Evolutionary conservation across 192 early-diverging fungal species (phyloP).

Genomic region (Neocallimastix lanati): DNA sequence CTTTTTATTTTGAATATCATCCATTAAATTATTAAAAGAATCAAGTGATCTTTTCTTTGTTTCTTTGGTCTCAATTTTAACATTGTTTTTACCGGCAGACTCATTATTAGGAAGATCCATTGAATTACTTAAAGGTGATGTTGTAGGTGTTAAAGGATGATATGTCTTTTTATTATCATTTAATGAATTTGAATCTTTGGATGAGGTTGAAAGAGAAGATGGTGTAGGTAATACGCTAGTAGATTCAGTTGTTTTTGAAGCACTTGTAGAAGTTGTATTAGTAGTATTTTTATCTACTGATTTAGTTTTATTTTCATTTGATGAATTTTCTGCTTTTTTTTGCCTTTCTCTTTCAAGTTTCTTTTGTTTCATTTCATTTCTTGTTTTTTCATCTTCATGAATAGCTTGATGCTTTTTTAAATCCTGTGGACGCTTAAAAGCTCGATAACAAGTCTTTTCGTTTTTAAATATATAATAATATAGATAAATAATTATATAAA

Average conservation of each 20-base stretch:
- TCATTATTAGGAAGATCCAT: background rate
- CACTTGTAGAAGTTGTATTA: too few relatives aligned
- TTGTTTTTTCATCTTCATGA: conserved; percentile 24
- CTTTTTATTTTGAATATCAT: background rate
- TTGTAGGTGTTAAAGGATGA: background rate
- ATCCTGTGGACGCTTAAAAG: conserved; percentile 91
- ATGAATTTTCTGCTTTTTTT: background rate
- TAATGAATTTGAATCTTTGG: too few relatives aligned
- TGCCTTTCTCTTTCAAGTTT: background rate
- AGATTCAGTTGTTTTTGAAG: too few relatives aligned
- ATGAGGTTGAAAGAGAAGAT: too few relatives aligned
- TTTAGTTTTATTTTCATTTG: background rate
- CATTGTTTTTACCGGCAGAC: background rate
- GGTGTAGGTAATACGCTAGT: too few relatives aligned
- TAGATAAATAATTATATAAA: too few relatives aligned
- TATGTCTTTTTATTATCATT: background rate
- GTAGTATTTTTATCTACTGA: too few relatives aligned
- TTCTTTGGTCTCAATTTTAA: too few relatives aligned
- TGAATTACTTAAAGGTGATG: background rate
- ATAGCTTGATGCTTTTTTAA: conserved; percentile 84
- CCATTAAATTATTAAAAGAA: background rate
- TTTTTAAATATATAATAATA: too few relatives aligned
- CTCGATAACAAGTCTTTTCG: conserved; percentile 45
- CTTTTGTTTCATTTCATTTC: background rate
- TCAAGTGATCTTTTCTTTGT: background rate